phyloP scores from a whole-genome alignment of 805 yeast genomes.

The Kazachstania psychrophila region DNA sequence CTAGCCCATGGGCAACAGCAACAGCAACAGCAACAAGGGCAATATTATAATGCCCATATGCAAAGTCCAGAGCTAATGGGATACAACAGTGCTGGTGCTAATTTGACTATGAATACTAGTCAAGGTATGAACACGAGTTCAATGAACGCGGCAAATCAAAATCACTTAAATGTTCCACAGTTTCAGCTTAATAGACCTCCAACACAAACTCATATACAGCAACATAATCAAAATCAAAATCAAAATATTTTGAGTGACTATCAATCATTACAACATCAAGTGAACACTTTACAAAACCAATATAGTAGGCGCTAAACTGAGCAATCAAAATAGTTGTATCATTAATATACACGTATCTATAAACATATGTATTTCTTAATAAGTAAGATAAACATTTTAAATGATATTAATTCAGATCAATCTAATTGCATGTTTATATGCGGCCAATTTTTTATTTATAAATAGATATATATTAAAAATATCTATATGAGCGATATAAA shows the following conservation, averaged over 20 bases:
- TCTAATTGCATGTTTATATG: too few species aligned
- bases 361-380: not conserved
- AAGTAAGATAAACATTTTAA: not conserved
- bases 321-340: too few species aligned
- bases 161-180: constrained; percentile 27
- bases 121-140: too few species aligned
- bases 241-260: constrained; percentile 54
- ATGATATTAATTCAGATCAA: too few species aligned
- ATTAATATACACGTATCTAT: not conserved
- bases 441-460: too few species aligned
- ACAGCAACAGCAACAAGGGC: constrained; percentile 6
- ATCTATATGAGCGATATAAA: too few species aligned
- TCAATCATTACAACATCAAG: constrained; percentile 60
- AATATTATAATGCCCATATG: constrained; percentile 2
- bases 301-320: constrained; percentile 12
- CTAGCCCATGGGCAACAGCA: too few species aligned
- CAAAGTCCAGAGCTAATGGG: constrained; percentile 3
- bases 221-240: constrained; percentile 6
- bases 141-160: too few species aligned
- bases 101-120: not conserved
- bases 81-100: not conserved
- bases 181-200: not conserved
- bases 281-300: constrained; percentile 40
- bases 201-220: constrained; percentile 1
- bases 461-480: too few species aligned